Percentiles rank a stretch among this genome's conserved stretches.
These are phyloP conservation scores for Linaria vulgaris DNA, from an alignment of 257 asterid genomes.

Conservation along the genomic window DNA sequence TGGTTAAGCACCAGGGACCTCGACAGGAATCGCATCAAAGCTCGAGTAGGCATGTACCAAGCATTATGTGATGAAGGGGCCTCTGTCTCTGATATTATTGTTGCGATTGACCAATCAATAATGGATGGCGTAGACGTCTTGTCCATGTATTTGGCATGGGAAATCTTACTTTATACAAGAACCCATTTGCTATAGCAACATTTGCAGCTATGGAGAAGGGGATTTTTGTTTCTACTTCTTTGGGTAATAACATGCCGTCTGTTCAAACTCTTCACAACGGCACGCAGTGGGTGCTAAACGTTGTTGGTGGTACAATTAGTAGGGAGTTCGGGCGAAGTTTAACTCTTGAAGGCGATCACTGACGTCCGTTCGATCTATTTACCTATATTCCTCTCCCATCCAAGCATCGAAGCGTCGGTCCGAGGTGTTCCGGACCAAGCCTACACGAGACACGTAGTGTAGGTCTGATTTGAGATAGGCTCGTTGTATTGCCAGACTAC, in stretches of 20 bases:
- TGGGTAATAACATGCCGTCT: conserved; percentile 31
- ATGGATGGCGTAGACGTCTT: conserved; percentile 41
- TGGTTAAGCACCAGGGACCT: conserved; percentile 44
- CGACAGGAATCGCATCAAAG: conserved; percentile 39
- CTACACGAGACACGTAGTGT: too few relatives aligned
- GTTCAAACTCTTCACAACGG: conserved; percentile 21
- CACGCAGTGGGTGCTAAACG: conserved; percentile 39
- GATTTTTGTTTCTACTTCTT: conserved; percentile 31
- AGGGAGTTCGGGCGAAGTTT: conserved; percentile 23
- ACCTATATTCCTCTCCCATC: too few relatives aligned
- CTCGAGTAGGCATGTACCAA: conserved; percentile 34
- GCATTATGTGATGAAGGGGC: conserved; percentile 25
- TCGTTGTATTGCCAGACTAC: too few relatives aligned
- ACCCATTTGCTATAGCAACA: conserved; percentile 28
- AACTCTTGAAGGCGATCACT: too few relatives aligned
- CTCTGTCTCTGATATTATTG: conserved; percentile 32
- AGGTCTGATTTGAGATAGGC: too few relatives aligned
- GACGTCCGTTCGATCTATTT: too few relatives aligned
- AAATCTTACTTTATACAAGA: conserved; percentile 7
- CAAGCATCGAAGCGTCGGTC: too few relatives aligned
- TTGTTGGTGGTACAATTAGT: conserved; percentile 39
- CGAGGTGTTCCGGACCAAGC: too few relatives aligned
- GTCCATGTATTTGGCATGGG: conserved; percentile 28
- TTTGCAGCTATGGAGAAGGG: conserved; percentile 34
- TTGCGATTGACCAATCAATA: conserved; percentile 32